These are phyloP conservation scores for Globisporangium cederbergense DNA, from an alignment of 352 stramenopile species.

Conservation along the genomic window DNA sequence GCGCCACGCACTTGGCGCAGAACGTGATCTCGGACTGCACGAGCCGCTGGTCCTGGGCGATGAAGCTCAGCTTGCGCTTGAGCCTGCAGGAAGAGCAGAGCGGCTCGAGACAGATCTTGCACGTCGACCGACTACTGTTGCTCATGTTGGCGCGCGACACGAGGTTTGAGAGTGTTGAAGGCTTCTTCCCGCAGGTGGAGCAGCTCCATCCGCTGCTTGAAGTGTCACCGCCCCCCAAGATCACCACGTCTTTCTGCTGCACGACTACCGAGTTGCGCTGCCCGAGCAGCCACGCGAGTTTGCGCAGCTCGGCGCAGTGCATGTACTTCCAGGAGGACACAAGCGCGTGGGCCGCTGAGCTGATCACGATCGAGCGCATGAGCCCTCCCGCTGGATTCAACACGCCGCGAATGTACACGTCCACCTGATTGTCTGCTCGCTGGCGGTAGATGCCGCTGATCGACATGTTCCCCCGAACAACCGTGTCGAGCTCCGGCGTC, in stretches of 20 bases:
- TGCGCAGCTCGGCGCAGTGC: conserved; percentile 63
- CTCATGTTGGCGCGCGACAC: conserved; percentile 18
- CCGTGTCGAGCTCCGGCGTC: conserved; percentile 29
- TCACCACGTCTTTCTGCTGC: conserved; percentile 13
- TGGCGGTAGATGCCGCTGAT: conserved; percentile 55
- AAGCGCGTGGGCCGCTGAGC: conserved; percentile 34
- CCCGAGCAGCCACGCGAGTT: conserved; percentile 36
- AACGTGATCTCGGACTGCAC: conserved; percentile 38
- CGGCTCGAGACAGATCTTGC: conserved; percentile 33
- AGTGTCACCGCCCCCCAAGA: not conserved
- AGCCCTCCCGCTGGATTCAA: conserved; percentile 36
- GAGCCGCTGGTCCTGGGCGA: conserved; percentile 30
- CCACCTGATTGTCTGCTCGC: conserved; percentile 18
- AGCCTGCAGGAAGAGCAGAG: conserved; percentile 37
- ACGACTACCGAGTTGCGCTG: conserved; percentile 16
- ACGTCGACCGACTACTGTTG: conserved; percentile 15
- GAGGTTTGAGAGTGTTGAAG: conserved; percentile 14
- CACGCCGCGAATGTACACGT: conserved; percentile 26
- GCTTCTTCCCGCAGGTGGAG: conserved; percentile 28
- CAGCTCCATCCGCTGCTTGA: conserved; percentile 16
- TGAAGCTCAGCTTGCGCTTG: conserved; percentile 32
- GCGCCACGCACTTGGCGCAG: conserved; percentile 30
- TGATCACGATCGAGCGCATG: conserved; percentile 36
- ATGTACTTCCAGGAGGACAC: conserved; percentile 29
- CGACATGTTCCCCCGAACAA: conserved; percentile 48